Conservation (phyloP, 2,329 filamentous ascomycete species). For the Pyricularia grisea region DNA sequence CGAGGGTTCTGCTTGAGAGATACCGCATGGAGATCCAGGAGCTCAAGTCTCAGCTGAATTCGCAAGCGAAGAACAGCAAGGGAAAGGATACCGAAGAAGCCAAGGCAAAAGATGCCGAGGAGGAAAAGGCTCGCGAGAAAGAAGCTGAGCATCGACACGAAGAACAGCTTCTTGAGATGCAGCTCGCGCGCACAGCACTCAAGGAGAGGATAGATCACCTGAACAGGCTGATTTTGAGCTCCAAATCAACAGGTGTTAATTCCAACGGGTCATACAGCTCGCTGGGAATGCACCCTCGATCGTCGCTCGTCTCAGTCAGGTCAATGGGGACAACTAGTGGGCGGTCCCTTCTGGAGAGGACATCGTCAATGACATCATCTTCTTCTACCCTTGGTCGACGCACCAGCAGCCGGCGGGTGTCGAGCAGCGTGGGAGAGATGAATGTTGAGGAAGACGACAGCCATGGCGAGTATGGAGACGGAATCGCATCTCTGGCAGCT, state of each 20-base stretch:
- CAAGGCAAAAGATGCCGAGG: constrained; percentile 53
- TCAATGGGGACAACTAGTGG: constrained; percentile 46
- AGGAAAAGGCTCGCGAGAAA: constrained; percentile 64
- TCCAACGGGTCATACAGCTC: constrained; percentile 61
- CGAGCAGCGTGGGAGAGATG: constrained; percentile 21
- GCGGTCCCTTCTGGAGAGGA: constrained; percentile 48
- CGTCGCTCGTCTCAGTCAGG: constrained; percentile 40
- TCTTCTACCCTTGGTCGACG: constrained; percentile 48
- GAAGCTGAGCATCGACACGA: constrained; percentile 83
- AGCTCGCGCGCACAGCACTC: constrained; percentile 85
- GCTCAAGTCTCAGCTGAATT: constrained; percentile 69
- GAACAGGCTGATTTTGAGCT: constrained; percentile 89
- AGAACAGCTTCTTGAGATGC: constrained; percentile 98
- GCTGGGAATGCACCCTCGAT: constrained; percentile 55
- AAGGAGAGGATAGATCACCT: constrained; percentile 97
- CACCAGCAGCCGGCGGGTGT: constrained; percentile 35
- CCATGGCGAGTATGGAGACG: constrained; percentile 76
- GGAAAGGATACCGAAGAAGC: constrained; percentile 56
- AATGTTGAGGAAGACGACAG: constrained; percentile 56
- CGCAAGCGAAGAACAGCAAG: constrained; percentile 62
- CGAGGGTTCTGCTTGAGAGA: constrained; percentile 78
- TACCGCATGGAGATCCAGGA: constrained; percentile 91
- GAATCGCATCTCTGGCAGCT: constrained; percentile 69
- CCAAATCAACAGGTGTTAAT: constrained; percentile 93
- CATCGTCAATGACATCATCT: constrained; percentile 58